Conservation (phyloP, 345 rosid species). For the Cardamine chenopodiifolia region DNA sequence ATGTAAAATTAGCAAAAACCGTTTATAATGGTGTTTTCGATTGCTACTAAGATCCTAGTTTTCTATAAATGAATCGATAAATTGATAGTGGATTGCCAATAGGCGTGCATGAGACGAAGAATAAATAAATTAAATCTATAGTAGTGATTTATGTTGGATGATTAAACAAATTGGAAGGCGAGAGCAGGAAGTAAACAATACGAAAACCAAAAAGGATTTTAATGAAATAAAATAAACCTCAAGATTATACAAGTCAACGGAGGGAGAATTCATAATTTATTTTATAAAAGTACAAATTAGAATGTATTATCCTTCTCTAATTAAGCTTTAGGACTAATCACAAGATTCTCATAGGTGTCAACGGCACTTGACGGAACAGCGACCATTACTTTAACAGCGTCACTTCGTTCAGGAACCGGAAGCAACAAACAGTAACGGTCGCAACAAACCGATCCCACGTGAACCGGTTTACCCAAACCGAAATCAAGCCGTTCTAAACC, state of each 20-base stretch:
- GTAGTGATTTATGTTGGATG: conserved; percentile 1
- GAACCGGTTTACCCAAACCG: conserved; percentile 69
- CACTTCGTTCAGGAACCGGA: conserved; percentile 60
- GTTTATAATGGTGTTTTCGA: not conserved
- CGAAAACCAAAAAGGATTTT: not conserved
- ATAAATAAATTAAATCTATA: not conserved
- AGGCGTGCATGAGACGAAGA: not conserved
- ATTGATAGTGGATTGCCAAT: conserved; percentile 18
- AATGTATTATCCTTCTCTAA: conserved; percentile 8
- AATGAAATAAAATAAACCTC: conserved; percentile 40
- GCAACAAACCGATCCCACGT: conserved; percentile 69
- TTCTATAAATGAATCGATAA: not conserved
- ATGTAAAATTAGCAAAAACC: not conserved
- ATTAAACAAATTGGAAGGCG: not conserved
- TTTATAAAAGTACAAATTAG: conserved; percentile 11
- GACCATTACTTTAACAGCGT: conserved; percentile 70
- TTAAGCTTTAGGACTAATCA: conserved; percentile 49
- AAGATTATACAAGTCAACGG: conserved; percentile 44
- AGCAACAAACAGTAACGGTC: conserved; percentile 75
- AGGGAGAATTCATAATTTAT: conserved; percentile 27
- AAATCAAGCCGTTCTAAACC: conserved; percentile 82
- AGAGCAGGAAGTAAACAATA: not conserved
- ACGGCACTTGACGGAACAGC: conserved; percentile 73
- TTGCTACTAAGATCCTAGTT: not conserved
- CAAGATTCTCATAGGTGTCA: conserved; percentile 55